Evolutionary conservation across 2,329 filamentous ascomycete species (phyloP).

Genomic region (Epichloe typhina): DNA sequence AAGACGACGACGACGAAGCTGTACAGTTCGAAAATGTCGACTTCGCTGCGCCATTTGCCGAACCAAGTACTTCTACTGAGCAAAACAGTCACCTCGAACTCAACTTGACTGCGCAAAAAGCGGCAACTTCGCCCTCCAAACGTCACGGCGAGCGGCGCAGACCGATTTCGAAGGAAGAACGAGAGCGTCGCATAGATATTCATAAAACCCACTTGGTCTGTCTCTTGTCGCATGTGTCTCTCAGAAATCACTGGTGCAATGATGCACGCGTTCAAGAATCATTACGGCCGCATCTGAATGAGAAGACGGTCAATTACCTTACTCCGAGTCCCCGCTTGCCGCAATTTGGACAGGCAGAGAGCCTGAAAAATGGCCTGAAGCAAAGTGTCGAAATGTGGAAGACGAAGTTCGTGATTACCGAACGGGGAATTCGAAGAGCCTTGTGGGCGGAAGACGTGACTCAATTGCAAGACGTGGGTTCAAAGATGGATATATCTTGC

Average conservation of each 20-base stretch:
- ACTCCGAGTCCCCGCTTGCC: slow-evolving; percentile 53
- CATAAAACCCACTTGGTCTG: slow-evolving; percentile 82
- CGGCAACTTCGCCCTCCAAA: slow-evolving; percentile 18
- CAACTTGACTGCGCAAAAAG: slow-evolving; percentile 35
- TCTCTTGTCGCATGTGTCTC: slow-evolving; percentile 62
- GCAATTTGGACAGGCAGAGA: slow-evolving; percentile 64
- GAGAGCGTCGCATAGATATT: slow-evolving; percentile 50
- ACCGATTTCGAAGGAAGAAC: slow-evolving; percentile 40
- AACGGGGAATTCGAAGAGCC: slow-evolving; percentile 54
- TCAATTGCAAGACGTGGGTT: slow-evolving; percentile 42
- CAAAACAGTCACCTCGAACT: slow-evolving; percentile 31
- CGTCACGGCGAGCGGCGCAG: slow-evolving; percentile 30
- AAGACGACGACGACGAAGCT: slow-evolving; percentile 26
- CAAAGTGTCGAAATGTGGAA: slow-evolving; percentile 55
- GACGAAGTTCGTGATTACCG: slow-evolving; percentile 55
- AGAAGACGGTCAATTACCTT: slow-evolving; percentile 52
- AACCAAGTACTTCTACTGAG: slow-evolving; percentile 11
- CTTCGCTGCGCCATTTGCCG: slow-evolving; percentile 20
- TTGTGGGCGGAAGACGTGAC: slow-evolving; percentile 62
- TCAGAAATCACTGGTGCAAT: slow-evolving; percentile 84
- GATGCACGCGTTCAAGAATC: slow-evolving; percentile 52
- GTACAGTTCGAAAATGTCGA: slow-evolving; percentile 36
- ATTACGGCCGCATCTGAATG: slow-evolving; percentile 52
- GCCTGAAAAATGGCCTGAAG: slow-evolving; percentile 67
- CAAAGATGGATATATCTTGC: not conserved